Base-by-base conservation (phyloP, 345 rosid genomes). In the Melastoma malabathricum region DNA sequence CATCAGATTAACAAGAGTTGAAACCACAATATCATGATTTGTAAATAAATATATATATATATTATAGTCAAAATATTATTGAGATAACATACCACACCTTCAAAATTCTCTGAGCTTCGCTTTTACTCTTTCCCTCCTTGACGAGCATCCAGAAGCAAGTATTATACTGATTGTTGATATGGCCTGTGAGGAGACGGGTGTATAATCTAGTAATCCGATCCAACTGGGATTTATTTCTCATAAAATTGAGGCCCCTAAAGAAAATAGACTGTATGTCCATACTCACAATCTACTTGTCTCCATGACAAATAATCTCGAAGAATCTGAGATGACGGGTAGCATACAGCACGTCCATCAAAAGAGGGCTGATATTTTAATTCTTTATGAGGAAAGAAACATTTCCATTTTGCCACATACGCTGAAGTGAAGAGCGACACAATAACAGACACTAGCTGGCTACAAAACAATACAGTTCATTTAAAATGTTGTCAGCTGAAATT, bases 281-380 rank as follows among this genome's bases (percentile, higher is more conserved):
- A 77, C 98, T 84, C 62, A 92, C 95, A 92, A 63, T 92, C 98
- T 59, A 87, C 97, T 79, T 92, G 97, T 68, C 98, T 79, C 96
- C 96, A 87, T 5, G 95, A 75, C 46, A 87, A 63, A 72, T 87
- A 92, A 75, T 87, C 93, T 62, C 59, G 72, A 64, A 92, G 81
- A 68, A 84, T 82, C 56, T 84, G 70, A 48, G 66, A 49, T 45
- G 95, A 77, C 23, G 95, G 98, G 56, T 92, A 87, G 68, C 88
- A 87, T 48, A 92, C 75, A 14, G 86, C 86, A 46, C 96, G 83
- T 59, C 95, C 96, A 70, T 92, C 95, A 55, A 92, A 87, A 53
- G 79, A 72, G 48, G 94, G 92, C 59, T 81, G 70, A 62, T 74
- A 86, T 62, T 73, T 80, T 60, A 86, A 54, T 43, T 70, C 77